phyloP scores from a whole-genome alignment of 495 filamentous ascomycete species.

The Bathelium albidoporum region DNA sequence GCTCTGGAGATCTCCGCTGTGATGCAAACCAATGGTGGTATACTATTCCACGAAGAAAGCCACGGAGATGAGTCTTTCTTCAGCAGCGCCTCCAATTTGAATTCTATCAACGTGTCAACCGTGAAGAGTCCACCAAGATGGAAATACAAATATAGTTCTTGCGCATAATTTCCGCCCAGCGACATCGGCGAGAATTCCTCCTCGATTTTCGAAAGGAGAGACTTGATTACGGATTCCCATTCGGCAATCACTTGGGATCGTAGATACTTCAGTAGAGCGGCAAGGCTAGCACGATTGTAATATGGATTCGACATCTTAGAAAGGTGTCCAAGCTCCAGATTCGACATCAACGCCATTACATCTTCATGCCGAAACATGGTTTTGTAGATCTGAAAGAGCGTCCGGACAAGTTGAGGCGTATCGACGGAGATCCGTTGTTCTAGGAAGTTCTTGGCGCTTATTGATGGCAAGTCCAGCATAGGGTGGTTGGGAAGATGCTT shows the following conservation, averaged over 20 bases:
- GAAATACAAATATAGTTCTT: slow-evolving; percentile 9
- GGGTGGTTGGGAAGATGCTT: slow-evolving; percentile 7
- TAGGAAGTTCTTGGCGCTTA: background rate
- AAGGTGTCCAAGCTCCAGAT: slow-evolving; percentile 6
- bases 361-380: slow-evolving; percentile 37
- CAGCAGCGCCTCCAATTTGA: background rate
- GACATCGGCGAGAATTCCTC: slow-evolving; percentile 17
- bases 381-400: slow-evolving; percentile 32
- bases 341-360: slow-evolving; percentile 8
- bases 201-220: slow-evolving; percentile 22
- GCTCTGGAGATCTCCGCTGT: background rate
- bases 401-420: slow-evolving; percentile 24
- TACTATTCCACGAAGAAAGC: background rate
- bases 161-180: slow-evolving; percentile 23
- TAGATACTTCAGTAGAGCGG: slow-evolving; percentile 26
- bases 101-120: background rate
- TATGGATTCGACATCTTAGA: slow-evolving; percentile 8
- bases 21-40: background rate
- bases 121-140: background rate
- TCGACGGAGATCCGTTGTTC: slow-evolving; percentile 14
- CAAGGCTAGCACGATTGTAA: slow-evolving; percentile 37
- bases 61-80: background rate
- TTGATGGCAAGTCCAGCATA: background rate
- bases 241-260: slow-evolving; percentile 20
- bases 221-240: slow-evolving; percentile 28